A percentile compares a stretch with the other conserved stretches of the same genome.
Conservation (phyloP, 2,329 filamentous ascomycete genomes). For the Ceratocystis diversiconidia region DNA sequence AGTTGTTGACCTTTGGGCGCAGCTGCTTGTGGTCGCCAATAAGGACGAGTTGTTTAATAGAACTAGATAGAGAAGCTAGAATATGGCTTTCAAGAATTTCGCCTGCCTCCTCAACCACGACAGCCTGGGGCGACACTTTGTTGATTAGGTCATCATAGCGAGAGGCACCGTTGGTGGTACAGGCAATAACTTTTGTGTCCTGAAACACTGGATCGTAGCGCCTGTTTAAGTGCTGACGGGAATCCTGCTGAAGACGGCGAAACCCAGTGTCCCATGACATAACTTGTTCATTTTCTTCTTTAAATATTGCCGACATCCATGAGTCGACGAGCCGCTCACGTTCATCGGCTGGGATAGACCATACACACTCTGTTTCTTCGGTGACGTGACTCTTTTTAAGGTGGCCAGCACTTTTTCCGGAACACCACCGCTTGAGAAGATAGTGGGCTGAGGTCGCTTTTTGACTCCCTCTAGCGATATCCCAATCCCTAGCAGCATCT, state of each 20-base stretch:
- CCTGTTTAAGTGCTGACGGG: conserved; percentile 33
- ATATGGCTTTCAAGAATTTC: conserved; percentile 50
- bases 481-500: no score
- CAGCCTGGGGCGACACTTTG: conserved; percentile 39
- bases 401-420: conserved; percentile 32
- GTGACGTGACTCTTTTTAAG: conserved; percentile 25
- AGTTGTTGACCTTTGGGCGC: conserved; percentile 51
- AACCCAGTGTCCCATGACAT: conserved; percentile 27
- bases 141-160: conserved; percentile 42
- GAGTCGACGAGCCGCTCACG: conserved; percentile 27
- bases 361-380: conserved; percentile 29
- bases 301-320: conserved; percentile 34
- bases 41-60: conserved; percentile 48
- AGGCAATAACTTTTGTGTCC: conserved; percentile 49
- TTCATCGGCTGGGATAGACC: conserved; percentile 32
- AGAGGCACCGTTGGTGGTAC: conserved; percentile 57
- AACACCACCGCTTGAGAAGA: conserved; percentile 40
- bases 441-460: conserved; percentile 27
- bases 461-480: no score
- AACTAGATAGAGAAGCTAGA: conserved; percentile 41
- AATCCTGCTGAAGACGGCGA: conserved; percentile 28
- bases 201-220: conserved; percentile 32
- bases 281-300: conserved; percentile 37
- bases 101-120: conserved; percentile 59
- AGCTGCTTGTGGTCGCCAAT: conserved; percentile 65